Percentiles rank a stretch among this genome's conserved stretches.
phyloP scores from a whole-genome alignment of 805 yeast genomes.

The Wickerhamiella slavikovae region DNA sequence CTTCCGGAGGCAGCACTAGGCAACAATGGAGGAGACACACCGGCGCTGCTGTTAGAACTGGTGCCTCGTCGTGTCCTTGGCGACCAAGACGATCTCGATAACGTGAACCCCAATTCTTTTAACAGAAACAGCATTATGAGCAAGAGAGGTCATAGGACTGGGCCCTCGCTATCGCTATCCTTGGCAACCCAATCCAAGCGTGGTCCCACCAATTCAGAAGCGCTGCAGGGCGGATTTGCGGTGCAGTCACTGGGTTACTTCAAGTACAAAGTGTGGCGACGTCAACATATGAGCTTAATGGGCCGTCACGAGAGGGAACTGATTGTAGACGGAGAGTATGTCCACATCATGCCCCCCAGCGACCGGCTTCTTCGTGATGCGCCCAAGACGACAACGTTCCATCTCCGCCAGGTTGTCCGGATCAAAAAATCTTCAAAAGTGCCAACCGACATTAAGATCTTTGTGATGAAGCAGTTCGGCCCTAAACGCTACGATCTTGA shows the following conservation, averaged over 20 bases:
- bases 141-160: not conserved
- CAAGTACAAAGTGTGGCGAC: conserved; percentile 73
- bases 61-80: conserved; percentile 3
- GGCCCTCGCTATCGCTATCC: not conserved
- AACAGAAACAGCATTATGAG: not conserved
- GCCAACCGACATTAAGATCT: conserved; percentile 63
- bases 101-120: not conserved
- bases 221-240: not conserved
- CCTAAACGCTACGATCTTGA: conserved; percentile 77
- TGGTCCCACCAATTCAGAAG: not conserved
- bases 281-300: conserved; percentile 68
- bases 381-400: conserved; percentile 72
- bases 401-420: conserved; percentile 52
- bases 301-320: conserved; percentile 63
- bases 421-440: conserved; percentile 60
- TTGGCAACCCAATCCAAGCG: too few relatives aligned
- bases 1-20: too few relatives aligned
- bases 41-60: conserved; percentile 2
- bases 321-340: conserved; percentile 85
- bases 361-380: conserved; percentile 51
- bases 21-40: too few relatives aligned
- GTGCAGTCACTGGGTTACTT: conserved; percentile 31
- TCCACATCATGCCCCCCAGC: conserved; percentile 72
- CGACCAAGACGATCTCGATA: not conserved
- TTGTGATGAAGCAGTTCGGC: conserved; percentile 45